Conservation (phyloP, 805 yeast genomes). For the Candida anglica region DNA sequence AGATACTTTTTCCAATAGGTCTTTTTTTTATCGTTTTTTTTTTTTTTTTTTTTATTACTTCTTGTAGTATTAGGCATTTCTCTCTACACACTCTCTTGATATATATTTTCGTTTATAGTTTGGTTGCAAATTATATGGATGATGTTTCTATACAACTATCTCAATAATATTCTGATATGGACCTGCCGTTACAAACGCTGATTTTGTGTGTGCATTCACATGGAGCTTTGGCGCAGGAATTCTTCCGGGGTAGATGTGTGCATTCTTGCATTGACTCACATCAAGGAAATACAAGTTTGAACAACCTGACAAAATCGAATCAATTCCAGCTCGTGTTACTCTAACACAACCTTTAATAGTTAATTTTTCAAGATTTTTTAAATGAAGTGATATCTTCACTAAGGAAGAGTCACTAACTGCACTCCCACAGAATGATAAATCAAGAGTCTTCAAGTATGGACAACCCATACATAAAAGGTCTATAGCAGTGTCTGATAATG, state of each 20-base stretch:
- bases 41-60: no score
- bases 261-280: constrained; percentile 70
- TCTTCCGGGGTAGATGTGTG: constrained; percentile 59
- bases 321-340: constrained; percentile 75
- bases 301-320: constrained; percentile 57
- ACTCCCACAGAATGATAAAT: constrained; percentile 71
- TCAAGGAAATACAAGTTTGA: constrained; percentile 50
- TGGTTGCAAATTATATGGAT: no score
- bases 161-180: constrained; percentile 54
- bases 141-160: constrained; percentile 49
- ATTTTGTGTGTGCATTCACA: constrained; percentile 47
- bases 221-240: constrained; percentile 52
- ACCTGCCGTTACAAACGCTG: constrained; percentile 56
- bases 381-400: constrained; percentile 53
- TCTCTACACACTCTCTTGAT: no score
- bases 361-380: constrained; percentile 45
- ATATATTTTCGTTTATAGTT: no score
- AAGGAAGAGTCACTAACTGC: constrained; percentile 74
- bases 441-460: constrained; percentile 47
- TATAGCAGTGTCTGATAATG: constrained; percentile 63
- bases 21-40: no score
- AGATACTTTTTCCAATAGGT: no score
- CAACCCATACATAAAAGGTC: constrained; percentile 69
- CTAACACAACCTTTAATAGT: constrained; percentile 67
- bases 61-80: no score